A percentile compares a stretch with the other conserved stretches of the same genome.
Conservation (phyloP, 208 protist species). For the Angomonas ambiguus region DNA sequence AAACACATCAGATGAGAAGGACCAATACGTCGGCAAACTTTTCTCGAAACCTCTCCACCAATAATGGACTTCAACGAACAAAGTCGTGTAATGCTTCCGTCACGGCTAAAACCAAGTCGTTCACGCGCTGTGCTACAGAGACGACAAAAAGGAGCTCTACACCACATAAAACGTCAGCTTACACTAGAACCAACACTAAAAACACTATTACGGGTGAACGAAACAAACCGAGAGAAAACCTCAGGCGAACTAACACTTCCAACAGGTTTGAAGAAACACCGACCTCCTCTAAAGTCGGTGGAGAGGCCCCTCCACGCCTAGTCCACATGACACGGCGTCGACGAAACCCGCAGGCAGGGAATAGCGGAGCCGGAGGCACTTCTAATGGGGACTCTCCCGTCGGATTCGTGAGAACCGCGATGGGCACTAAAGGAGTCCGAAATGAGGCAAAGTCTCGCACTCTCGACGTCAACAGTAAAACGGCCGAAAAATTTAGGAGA, state of each 20-base stretch:
- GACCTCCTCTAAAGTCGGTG: neutral
- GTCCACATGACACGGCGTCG: slow-evolving; percentile 5
- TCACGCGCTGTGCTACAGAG: slow-evolving; percentile 3
- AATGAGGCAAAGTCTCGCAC: neutral
- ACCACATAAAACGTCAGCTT: neutral
- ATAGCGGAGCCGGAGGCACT: too few species aligned
- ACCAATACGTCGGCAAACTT: slow-evolving; percentile 12
- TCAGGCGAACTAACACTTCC: slow-evolving; percentile 1
- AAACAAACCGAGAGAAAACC: neutral
- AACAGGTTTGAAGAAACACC: neutral
- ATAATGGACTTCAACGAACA: slow-evolving; percentile 5
- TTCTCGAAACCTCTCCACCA: neutral
- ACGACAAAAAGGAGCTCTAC: neutral
- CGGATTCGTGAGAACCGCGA: too few species aligned
- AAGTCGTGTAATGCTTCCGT: slow-evolving; percentile 10
- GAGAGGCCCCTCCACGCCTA: slow-evolving; percentile 23
- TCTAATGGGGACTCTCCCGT: too few species aligned
- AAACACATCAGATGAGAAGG: neutral
- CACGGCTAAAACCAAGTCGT: neutral
- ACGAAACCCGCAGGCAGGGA: slow-evolving; percentile 8
- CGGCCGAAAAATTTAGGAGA: neutral
- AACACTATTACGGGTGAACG: neutral
- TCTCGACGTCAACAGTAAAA: slow-evolving; percentile 3
- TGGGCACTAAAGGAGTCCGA: too few species aligned
- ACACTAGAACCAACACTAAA: neutral